Evolutionary conservation across 2,329 filamentous ascomycete species (phyloP).

Genomic region (Xylariaceae sp.): DNA sequence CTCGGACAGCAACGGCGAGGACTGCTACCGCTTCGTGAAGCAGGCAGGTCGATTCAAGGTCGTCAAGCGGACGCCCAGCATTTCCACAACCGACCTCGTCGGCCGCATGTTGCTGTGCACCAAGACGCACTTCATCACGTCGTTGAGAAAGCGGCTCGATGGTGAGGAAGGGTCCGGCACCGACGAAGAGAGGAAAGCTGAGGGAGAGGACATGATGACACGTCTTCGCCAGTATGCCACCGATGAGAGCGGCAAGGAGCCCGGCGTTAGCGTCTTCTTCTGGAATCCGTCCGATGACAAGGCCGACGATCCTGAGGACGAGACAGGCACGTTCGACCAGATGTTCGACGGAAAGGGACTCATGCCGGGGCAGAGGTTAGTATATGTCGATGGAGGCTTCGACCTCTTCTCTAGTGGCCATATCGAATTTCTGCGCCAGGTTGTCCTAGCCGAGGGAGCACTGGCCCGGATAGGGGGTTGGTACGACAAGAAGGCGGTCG

Average conservation of each 20-base stretch:
- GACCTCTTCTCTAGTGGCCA: conserved; percentile 96
- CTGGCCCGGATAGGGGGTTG: conserved; percentile 65
- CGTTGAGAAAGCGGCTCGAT: conserved; percentile 61
- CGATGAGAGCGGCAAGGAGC: conserved; percentile 71
- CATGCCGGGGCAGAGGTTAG: conserved; percentile 71
- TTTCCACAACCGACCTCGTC: conserved; percentile 96
- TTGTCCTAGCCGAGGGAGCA: conserved; percentile 67
- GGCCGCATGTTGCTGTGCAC: conserved; percentile 96
- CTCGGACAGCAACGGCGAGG: conserved; percentile 84
- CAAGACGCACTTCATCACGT: conserved; percentile 87
- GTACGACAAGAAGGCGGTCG: conserved; percentile 61
- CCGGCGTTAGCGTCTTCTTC: conserved; percentile 79
- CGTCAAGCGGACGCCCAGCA: conserved; percentile 91
- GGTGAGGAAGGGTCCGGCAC: conserved; percentile 70
- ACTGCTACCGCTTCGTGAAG: conserved; percentile 98
- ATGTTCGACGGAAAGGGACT: conserved; percentile 68
- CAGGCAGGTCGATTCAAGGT: conserved; percentile 90
- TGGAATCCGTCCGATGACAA: conserved; percentile 59
- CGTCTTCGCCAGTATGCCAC: conserved; percentile 82
- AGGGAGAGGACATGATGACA: conserved; percentile 65
- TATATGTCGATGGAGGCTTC: conserved; percentile 96
- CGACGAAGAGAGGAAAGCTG: conserved; percentile 56
- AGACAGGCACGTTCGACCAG: conserved; percentile 59
- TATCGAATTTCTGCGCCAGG: conserved; percentile 84
- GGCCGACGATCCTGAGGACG: conserved; percentile 44